These are phyloP conservation scores for Rhytidiadelphus loreus DNA, from an alignment of 225 moss, liverwort and hornwort species.

Conservation along the genomic window DNA sequence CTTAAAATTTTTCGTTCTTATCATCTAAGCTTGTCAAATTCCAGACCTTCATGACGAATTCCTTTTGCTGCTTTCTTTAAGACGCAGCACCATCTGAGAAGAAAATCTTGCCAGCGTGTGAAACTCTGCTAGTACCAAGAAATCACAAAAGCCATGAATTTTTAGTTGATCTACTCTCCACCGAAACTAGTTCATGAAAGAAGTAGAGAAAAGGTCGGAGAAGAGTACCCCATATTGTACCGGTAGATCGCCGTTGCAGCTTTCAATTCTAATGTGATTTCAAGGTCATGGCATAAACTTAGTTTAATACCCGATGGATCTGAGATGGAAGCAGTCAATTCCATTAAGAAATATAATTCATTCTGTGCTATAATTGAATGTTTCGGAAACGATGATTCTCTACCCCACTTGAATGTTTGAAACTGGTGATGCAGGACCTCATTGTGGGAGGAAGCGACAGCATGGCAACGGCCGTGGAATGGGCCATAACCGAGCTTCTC, in stretches of 20 bases:
- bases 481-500: conserved; percentile 70
- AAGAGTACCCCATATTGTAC: not conserved
- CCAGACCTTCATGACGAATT: not conserved
- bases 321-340: not conserved
- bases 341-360: not conserved
- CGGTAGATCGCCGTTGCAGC: not conserved
- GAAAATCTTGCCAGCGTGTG: not conserved
- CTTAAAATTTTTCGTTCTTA: not conserved
- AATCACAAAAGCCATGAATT: not conserved
- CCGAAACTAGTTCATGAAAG: not conserved
- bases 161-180: not conserved
- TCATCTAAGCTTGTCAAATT: not conserved
- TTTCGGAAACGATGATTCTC: not conserved
- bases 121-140: not conserved
- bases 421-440: conserved; percentile 44
- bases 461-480: conserved; percentile 49
- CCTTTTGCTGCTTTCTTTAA: not conserved
- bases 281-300: not conserved
- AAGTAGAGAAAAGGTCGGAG: not conserved
- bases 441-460: conserved; percentile 85
- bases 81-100: not conserved
- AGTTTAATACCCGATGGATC: not conserved
- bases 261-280: not conserved
- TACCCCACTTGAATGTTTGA: not conserved
- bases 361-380: not conserved